These are phyloP conservation scores for Kazachstania viticola DNA, from an alignment of 805 yeast species.

Conservation along the genomic window DNA sequence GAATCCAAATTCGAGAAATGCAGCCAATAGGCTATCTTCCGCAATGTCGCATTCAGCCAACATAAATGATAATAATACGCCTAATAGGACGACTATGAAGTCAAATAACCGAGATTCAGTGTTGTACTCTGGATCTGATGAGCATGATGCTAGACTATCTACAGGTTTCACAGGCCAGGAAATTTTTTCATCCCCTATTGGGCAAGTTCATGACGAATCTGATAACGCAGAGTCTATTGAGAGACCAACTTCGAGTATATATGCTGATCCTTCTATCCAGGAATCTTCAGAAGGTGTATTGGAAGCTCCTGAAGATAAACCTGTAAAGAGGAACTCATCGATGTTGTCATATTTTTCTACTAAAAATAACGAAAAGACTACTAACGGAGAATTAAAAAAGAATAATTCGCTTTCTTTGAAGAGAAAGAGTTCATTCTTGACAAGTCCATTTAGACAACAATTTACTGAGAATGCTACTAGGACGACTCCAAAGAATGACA, in stretches of 20 bases:
- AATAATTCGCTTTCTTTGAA: conserved; percentile 5
- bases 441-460: conserved; percentile 17
- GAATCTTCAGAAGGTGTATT: not conserved
- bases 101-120: conserved; percentile 13
- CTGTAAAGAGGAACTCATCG: conserved; percentile 49
- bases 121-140: conserved; percentile 11
- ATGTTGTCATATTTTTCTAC: conserved; percentile 37
- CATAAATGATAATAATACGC: not conserved
- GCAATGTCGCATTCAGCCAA: not conserved
- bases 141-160: not conserved
- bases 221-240: conserved; percentile 1
- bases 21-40: not conserved
- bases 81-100: not conserved
- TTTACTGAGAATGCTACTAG: conserved; percentile 13
- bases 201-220: not conserved
- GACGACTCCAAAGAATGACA: conserved; percentile 9
- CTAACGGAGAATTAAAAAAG: conserved; percentile 1
- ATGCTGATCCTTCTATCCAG: conserved; percentile 9
- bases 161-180: too few species aligned
- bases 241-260: conserved; percentile 35
- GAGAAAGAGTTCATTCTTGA: conserved; percentile 11
- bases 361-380: conserved; percentile 9
- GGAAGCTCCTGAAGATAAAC: conserved; percentile 5
- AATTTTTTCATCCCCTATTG: too few species aligned
- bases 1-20: not conserved